Percentiles rank a stretch among this genome's conserved stretches.
Evolutionary conservation across 2,329 filamentous ascomycete species (phyloP).

Genomic region (Scytalidium lignicola): DNA sequence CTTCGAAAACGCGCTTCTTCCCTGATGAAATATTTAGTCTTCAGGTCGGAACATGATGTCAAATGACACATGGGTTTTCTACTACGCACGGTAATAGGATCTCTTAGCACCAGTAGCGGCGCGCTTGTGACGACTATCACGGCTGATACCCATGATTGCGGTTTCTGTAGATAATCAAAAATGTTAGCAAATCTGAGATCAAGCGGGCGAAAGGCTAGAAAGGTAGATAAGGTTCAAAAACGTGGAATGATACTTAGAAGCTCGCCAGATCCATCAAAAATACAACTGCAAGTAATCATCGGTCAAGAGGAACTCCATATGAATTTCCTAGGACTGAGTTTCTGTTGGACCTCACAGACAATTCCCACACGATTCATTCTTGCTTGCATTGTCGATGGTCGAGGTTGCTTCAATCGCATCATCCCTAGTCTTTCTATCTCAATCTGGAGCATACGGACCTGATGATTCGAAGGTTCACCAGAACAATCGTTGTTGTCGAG

Average conservation of each 20-base stretch:
- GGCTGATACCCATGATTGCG: slow-evolving; percentile 98
- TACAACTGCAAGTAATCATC: neutral
- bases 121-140: slow-evolving; percentile 99
- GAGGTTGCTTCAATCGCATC: neutral
- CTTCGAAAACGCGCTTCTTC: slow-evolving; percentile 99
- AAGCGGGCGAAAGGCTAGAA: neutral
- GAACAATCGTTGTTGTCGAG: slow-evolving; percentile 35
- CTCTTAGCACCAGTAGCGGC: slow-evolving; percentile 98
- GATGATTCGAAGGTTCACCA: slow-evolving; percentile 44
- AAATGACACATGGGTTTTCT: slow-evolving; percentile 62
- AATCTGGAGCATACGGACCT: slow-evolving; percentile 36
- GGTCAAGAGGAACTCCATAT: neutral
- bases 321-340: neutral
- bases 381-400: neutral
- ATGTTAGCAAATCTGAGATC: slow-evolving; percentile 18
- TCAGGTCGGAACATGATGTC: slow-evolving; percentile 69
- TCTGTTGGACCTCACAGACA: neutral
- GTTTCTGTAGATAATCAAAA: slow-evolving; percentile 46
- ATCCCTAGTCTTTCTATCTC: neutral
- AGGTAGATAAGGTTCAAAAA: neutral
- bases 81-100: slow-evolving; percentile 77
- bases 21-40: slow-evolving; percentile 53
- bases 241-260: neutral
- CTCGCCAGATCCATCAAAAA: neutral
- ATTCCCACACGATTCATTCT: neutral